A percentile compares a stretch with the other conserved stretches of the same genome.
These are phyloP conservation scores for Exophiala bonariae DNA, from an alignment of 2,329 filamentous ascomycete genomes.

Conservation along the genomic window DNA sequence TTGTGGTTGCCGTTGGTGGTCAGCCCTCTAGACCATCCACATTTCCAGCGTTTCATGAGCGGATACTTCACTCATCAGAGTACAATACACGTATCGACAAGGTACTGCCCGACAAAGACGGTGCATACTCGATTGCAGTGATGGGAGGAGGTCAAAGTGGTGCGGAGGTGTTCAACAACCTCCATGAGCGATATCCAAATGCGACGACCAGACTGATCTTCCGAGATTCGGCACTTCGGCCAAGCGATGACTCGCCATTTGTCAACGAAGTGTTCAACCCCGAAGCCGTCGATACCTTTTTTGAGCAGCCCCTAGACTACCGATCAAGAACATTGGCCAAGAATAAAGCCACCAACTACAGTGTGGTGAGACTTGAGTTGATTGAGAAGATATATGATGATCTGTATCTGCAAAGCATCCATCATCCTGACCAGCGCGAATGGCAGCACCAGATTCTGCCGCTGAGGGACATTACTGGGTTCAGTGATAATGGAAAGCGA, in stretches of 20 bases:
- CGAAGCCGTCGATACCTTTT: slow-evolving; percentile 75
- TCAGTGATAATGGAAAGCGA: slow-evolving; percentile 54
- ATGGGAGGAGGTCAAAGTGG: slow-evolving; percentile 89
- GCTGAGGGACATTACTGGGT: slow-evolving; percentile 64
- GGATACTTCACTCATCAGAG: slow-evolving; percentile 84
- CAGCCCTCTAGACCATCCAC: slow-evolving; percentile 68
- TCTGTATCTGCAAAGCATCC: slow-evolving; percentile 81
- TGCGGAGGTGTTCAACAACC: slow-evolving; percentile 91
- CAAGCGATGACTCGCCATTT: slow-evolving; percentile 94
- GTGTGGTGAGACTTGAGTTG: slow-evolving; percentile 85
- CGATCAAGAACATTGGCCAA: slow-evolving; percentile 63
- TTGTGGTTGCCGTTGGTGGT: slow-evolving; percentile 67
- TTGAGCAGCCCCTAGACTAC: slow-evolving; percentile 62
- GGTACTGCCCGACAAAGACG: slow-evolving; percentile 33
- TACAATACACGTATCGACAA: slow-evolving; percentile 51
- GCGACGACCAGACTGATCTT: slow-evolving; percentile 76
- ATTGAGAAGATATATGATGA: slow-evolving; percentile 86
- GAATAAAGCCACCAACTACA: slow-evolving; percentile 88
- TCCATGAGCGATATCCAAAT: slow-evolving; percentile 80
- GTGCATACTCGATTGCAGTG: slow-evolving; percentile 72
- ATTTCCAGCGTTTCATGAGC: slow-evolving; percentile 68
- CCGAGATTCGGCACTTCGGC: slow-evolving; percentile 77
- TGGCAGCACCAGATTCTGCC: slow-evolving; percentile 84
- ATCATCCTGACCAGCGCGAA: slow-evolving; percentile 64
- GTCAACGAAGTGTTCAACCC: slow-evolving; percentile 98